Evolutionary conservation across 225 moss, liverwort and hornwort species (phyloP).

Genomic region (Bryum argenteum): DNA sequence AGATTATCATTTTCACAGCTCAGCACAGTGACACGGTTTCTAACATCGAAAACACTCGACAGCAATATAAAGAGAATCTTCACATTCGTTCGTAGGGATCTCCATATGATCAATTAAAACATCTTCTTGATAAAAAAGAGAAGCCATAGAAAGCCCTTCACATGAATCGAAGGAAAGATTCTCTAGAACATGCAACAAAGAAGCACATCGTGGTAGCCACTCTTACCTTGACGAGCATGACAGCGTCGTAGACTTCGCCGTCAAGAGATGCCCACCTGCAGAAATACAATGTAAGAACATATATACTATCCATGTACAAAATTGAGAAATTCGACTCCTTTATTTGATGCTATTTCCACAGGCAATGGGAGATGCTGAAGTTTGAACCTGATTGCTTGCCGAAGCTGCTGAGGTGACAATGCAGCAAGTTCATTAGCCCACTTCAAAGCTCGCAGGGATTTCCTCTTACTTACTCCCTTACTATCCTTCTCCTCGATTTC

Average conservation of each 20-base stretch:
- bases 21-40: neutral
- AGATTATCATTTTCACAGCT: neutral
- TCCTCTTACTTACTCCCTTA: slow-evolving; percentile 80
- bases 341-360: slow-evolving; percentile 13
- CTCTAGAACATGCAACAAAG: neutral
- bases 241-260: slow-evolving; percentile 80
- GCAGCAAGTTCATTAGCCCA: slow-evolving; percentile 77
- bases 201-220: slow-evolving; percentile 13
- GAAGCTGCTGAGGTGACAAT: slow-evolving; percentile 73
- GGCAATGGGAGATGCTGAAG: neutral
- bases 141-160: neutral
- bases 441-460: slow-evolving; percentile 60
- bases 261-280: slow-evolving; percentile 86
- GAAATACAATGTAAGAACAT: slow-evolving; percentile 4
- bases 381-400: slow-evolving; percentile 72
- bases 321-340: neutral
- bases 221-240: slow-evolving; percentile 85
- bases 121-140: neutral
- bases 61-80: too few species aligned
- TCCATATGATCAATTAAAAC: neutral
- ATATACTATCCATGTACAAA: neutral
- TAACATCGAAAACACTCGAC: neutral
- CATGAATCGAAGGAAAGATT: neutral
- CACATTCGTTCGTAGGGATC: too few species aligned
- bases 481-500: slow-evolving; percentile 60